phyloP scores from a whole-genome alignment of 495 filamentous ascomycete species.

The Saxophila tyrrhenica region DNA sequence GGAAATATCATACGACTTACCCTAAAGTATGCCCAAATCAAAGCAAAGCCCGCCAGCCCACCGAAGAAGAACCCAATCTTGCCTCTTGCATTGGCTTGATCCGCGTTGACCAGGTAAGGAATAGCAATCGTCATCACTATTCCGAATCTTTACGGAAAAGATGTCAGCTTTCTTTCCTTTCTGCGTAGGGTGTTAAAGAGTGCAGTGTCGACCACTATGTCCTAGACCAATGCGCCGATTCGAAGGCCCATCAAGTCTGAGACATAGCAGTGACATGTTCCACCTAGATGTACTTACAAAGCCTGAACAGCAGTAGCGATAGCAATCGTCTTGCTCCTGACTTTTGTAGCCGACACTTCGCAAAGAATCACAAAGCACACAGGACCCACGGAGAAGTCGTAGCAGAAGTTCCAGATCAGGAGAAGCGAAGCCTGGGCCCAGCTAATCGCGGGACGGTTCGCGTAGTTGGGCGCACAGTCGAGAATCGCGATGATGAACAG shows the following conservation, averaged over 20 bases:
- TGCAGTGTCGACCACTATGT: no score
- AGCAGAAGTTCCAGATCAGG: slow-evolving; percentile 47
- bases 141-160: no score
- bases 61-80: slow-evolving; percentile 62
- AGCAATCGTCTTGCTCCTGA: slow-evolving; percentile 52
- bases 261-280: no score
- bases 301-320: slow-evolving; percentile 51
- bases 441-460: slow-evolving; percentile 22
- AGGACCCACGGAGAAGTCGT: slow-evolving; percentile 47
- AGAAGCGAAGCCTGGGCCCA: slow-evolving; percentile 46
- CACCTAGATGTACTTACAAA: no score
- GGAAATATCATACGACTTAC: slow-evolving; percentile 5
- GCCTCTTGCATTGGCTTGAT: slow-evolving; percentile 50
- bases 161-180: no score
- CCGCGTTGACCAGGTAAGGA: slow-evolving; percentile 55
- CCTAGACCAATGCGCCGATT: no score
- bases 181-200: no score
- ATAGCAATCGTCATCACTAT: slow-evolving; percentile 53
- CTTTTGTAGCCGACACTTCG: slow-evolving; percentile 45
- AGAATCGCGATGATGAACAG: slow-evolving; percentile 49
- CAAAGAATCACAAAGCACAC: slow-evolving; percentile 52
- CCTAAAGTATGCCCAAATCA: slow-evolving; percentile 39
- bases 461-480: slow-evolving; percentile 40
- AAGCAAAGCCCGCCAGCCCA: slow-evolving; percentile 35
- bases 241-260: no score